Evolutionary conservation across 352 stramenopile species (phyloP), one percentile per base, ranked within the genome.

Genomic region (Phytophthora idaei): DNA sequence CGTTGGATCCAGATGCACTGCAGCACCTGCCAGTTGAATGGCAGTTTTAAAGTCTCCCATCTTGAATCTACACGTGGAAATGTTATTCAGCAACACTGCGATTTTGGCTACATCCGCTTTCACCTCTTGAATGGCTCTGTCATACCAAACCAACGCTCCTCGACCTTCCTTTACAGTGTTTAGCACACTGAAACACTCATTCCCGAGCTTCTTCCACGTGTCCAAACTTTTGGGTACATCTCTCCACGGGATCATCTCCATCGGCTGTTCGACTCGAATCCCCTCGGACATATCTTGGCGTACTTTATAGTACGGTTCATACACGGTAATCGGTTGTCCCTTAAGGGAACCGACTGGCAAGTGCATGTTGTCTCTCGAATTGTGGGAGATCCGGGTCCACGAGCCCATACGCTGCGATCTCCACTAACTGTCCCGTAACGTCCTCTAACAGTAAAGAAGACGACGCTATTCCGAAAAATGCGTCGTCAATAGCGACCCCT

Each of bases 261-360:
- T 45, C n/a, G 66, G 37, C 11, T 66, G 25, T 5, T 74, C 66
- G 0, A 74, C 56, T 21, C 66, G 60, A 51, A 74, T 62, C 1
- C 60, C 66, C 34, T 64, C 66, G 1, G 66, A 62, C 48, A 65
- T 44, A 41, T 74, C 61, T 10, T 66, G 54, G 15, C 66, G 27
- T 11, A 69, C 61, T 34, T 74, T 70, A 56, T 67, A 70, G 54
- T 67, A 74, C 32, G 66, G 60, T 74, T 61, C 45, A 61, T 52
- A 21, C n/a, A 74, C 34, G 3, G 67, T 51, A 39, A 74, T 51
- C 0, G 66, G 36, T 34, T 64, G 54, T 10, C 66, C 56, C 21
- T 70, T 70, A 0, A 21, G 61, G 45, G 42, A 71, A 74, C 42
- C 41, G 36, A 47, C 36, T 45, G 2, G 48, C 67, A 34, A 67